Base-by-base conservation (phyloP, 2,329 filamentous ascomycete genomes). In the Cladosporium sp. region DNA sequence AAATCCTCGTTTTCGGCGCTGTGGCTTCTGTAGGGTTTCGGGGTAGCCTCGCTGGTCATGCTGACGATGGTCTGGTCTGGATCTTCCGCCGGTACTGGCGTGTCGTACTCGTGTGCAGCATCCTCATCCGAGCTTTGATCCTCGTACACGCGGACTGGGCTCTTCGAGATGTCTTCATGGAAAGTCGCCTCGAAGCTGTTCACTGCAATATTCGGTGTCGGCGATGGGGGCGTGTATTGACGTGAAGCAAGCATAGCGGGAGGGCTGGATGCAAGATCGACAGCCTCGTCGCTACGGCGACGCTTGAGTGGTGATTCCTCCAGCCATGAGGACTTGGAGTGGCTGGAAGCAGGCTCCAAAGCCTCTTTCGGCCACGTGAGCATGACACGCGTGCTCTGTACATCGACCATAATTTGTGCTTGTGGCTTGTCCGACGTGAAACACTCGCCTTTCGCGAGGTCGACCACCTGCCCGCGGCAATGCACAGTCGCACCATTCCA, bases 401-500 rank as follows among this genome's bases (percentile, higher is more conserved):
- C 93, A 77, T 98, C 93, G 69, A 99, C 82, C 88, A 99, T 96
- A 77, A 99, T 93, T 73, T 96, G 93, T 21, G 89, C 89, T 70
- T 89, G 88, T 75, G 93, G 91, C 32, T 93, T 93, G 79, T 96
- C 92, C 65, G 93, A 96, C 56, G 89, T 90, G 78, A 97, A 98
- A 58, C 88, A 91, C 76, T 97, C 93, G 21, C 91, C 92, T 81
- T 97, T 97, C 69, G 83, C 85, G 73, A 99, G 80, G 70, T 97
- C 92, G 83, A 91, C 94, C 3, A 92, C 90, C 70, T 89, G 88
- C 65, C 92, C 92, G 79, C 94, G 90, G 81, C 92, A 97, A 80
- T 97, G 93, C 71, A 99, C 81, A 81, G 92, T 96, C 70, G 95
- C 84, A 18, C 95, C 95, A 77, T 99, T 99, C 94, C 94, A 98